Conservation (phyloP, 495 filamentous ascomycete genomes). For the Cryomyces minteri region DNA sequence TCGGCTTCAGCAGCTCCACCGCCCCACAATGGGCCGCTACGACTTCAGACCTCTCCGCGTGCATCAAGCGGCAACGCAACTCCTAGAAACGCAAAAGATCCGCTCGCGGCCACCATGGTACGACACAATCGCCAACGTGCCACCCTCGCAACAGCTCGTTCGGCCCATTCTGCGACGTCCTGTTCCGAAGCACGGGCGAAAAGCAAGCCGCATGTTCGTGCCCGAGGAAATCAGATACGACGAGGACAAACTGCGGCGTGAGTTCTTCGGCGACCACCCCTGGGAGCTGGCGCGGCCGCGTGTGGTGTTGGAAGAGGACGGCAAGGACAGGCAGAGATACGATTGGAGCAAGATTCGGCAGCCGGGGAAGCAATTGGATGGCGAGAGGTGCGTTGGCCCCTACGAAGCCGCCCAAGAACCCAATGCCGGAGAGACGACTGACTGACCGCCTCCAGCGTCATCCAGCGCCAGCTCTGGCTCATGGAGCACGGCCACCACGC, state of each 20-base stretch:
- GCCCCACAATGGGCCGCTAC: slow-evolving; percentile 40
- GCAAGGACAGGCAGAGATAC: slow-evolving; percentile 51
- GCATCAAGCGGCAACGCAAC: slow-evolving; percentile 40
- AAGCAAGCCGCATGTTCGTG: slow-evolving; percentile 48
- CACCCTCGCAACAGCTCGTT: slow-evolving; percentile 60
- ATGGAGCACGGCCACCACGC: slow-evolving; percentile 39
- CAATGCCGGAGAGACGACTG: neutral
- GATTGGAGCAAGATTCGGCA: slow-evolving; percentile 73
- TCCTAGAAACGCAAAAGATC: slow-evolving; percentile 32
- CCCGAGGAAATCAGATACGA: slow-evolving; percentile 64
- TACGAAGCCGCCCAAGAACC: no score
- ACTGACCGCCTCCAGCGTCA: slow-evolving; percentile 39
- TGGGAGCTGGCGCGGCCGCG: slow-evolving; percentile 90
- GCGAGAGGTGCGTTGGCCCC: slow-evolving; percentile 51
- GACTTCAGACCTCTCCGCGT: slow-evolving; percentile 59
- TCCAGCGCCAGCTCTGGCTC: slow-evolving; percentile 80
- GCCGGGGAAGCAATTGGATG: slow-evolving; percentile 59
- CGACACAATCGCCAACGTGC: slow-evolving; percentile 49
- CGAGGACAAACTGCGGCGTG: slow-evolving; percentile 61
- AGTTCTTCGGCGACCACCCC: slow-evolving; percentile 86
- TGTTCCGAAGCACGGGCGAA: slow-evolving; percentile 24
- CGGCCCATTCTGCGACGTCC: slow-evolving; percentile 31
- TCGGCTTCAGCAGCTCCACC: neutral
- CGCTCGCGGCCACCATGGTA: slow-evolving; percentile 53
- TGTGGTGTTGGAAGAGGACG: slow-evolving; percentile 69